These are phyloP conservation scores for Phytophthora pinifolia DNA, from an alignment of 352 stramenopile species.

Conservation along the genomic window DNA sequence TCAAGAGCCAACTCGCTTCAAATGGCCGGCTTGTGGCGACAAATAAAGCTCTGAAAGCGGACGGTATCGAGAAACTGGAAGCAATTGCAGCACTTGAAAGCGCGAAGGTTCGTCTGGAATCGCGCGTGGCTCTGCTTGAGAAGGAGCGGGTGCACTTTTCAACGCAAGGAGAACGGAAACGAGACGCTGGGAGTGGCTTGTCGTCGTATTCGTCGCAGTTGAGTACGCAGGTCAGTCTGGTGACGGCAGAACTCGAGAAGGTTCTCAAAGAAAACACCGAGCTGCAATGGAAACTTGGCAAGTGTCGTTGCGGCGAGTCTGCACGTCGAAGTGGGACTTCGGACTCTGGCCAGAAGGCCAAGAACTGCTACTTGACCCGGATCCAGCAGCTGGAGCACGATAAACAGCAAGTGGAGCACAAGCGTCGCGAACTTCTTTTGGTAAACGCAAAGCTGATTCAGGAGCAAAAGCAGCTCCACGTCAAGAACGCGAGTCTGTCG, in stretches of 20 bases:
- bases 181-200: conserved; percentile 30
- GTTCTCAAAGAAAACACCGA: conserved; percentile 45
- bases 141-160: conserved; percentile 46
- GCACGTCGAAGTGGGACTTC: neutral
- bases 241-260: conserved; percentile 48
- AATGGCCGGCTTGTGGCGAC: conserved; percentile 42
- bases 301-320: conserved; percentile 22
- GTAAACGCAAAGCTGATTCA: conserved; percentile 70
- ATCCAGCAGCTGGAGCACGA: conserved; percentile 55
- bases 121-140: conserved; percentile 46
- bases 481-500: conserved; percentile 29
- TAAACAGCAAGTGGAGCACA: conserved; percentile 46
- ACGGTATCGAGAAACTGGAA: conserved; percentile 31
- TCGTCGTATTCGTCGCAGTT: conserved; percentile 39
- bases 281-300: conserved; percentile 24
- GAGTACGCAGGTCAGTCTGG: conserved; percentile 39
- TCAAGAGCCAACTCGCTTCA: conserved; percentile 41
- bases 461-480: conserved; percentile 57
- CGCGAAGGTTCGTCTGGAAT: conserved; percentile 41
- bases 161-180: conserved; percentile 36
- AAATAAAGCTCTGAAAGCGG: conserved; percentile 42
- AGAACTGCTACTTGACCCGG: conserved; percentile 42
- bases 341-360: conserved; percentile 23
- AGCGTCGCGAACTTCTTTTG: conserved; percentile 61
- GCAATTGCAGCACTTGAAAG: conserved; percentile 31